phyloP scores from a whole-genome alignment of 306 rosid species.

The Trichosanthes truncata region DNA sequence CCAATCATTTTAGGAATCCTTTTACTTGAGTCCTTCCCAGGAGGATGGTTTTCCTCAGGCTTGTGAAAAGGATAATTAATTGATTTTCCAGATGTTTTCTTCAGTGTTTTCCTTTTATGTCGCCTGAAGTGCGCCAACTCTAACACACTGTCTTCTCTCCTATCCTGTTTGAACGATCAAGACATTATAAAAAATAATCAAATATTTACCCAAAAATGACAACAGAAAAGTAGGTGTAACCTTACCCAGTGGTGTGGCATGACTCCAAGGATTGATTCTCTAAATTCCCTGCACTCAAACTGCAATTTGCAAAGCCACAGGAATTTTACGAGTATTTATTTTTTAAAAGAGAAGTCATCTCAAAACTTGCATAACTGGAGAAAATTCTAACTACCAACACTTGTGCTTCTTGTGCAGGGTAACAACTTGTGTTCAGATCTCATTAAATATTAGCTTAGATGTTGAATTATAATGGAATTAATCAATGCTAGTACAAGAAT shows the following conservation, averaged over 20 bases:
- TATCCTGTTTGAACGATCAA: conserved; percentile 49
- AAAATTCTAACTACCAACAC: neutral
- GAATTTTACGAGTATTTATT: neutral
- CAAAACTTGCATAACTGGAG: neutral
- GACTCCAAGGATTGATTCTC: conserved; percentile 94
- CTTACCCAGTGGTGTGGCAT: conserved; percentile 99
- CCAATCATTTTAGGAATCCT: conserved; percentile 87
- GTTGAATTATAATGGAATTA: neutral
- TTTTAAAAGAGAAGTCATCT: neutral
- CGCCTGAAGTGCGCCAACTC: conserved; percentile 70
- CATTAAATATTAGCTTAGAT: neutral
- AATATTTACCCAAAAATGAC: neutral
- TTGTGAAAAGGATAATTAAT: conserved; percentile 58
- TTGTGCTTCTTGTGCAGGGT: neutral
- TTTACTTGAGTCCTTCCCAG: conserved; percentile 90
- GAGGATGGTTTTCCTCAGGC: conserved; percentile 95
- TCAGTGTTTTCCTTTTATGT: conserved; percentile 82
- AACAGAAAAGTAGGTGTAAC: neutral
- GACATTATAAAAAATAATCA: conserved; percentile 2
- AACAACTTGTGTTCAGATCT: neutral
- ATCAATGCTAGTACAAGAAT: neutral
- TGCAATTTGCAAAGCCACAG: conserved; percentile 38
- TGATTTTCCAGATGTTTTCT: conserved; percentile 65
- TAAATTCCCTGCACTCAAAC: conserved; percentile 96
- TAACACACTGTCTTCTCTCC: conserved; percentile 89